Conservation (phyloP, 257 asterid genomes). For the Salvia rosmarinus region DNA sequence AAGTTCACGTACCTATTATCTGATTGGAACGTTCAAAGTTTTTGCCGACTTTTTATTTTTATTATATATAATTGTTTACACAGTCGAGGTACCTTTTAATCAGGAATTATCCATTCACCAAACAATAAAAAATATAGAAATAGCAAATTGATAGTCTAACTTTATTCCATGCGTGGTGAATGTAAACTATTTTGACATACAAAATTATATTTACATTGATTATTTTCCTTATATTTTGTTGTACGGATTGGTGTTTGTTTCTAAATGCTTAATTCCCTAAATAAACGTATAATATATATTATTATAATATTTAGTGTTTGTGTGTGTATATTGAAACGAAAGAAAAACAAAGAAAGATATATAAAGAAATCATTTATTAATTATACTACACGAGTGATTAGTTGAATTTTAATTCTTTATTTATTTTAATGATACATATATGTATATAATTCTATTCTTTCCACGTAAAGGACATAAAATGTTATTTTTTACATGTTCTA, state of each 20-base stretch:
- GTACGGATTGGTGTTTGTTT: too few species aligned
- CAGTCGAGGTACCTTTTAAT: constrained; percentile 12
- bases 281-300: too few species aligned
- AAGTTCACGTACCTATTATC: constrained; percentile 13
- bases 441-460: not conserved
- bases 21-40: not conserved
- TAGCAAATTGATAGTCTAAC: not conserved
- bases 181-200: not conserved
- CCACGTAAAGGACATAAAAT: not conserved
- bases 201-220: not conserved
- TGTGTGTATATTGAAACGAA: too few species aligned
- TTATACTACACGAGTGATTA: not conserved
- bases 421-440: not conserved
- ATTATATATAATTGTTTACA: not conserved
- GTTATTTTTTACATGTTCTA: not conserved
- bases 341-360: too few species aligned
- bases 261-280: too few species aligned
- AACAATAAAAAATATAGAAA: not conserved
- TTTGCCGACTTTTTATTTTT: constrained; percentile 24
- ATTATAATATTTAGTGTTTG: too few species aligned
- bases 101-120: constrained; percentile 31
- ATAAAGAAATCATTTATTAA: not conserved
- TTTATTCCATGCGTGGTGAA: not conserved
- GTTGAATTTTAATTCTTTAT: not conserved
- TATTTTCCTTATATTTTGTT: too few species aligned